These are phyloP conservation scores for Endothia cerciana DNA, from an alignment of 2,329 filamentous ascomycete species.

Conservation along the genomic window DNA sequence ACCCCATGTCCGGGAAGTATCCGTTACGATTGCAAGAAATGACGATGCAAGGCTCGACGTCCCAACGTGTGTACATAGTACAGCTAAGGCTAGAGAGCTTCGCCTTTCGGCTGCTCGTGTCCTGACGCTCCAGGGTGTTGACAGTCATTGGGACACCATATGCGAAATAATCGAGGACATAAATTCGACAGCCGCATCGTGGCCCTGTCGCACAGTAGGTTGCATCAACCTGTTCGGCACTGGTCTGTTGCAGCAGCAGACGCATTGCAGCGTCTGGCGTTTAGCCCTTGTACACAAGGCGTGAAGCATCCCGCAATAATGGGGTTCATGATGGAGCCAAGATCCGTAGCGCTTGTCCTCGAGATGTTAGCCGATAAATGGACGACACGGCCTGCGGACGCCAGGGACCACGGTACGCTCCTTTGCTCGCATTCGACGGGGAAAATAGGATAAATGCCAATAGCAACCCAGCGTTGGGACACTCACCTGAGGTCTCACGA, in stretches of 20 bases:
- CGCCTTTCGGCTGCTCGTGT: background rate
- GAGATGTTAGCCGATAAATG: background rate
- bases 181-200: background rate
- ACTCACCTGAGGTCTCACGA: background rate
- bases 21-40: slow-evolving; percentile 15
- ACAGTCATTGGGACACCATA: background rate
- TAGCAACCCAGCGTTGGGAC: background rate
- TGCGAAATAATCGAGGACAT: background rate
- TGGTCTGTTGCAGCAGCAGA: background rate
- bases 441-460: slow-evolving; percentile 1
- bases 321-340: background rate
- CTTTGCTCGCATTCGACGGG: background rate
- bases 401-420: slow-evolving; percentile 4
- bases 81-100: background rate
- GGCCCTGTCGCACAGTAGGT: background rate
- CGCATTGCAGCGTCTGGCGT: slow-evolving; percentile 5
- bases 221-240: background rate
- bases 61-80: slow-evolving; percentile 6
- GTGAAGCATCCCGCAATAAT: background rate
- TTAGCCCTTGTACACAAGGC: background rate
- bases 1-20: slow-evolving; percentile 15
- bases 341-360: background rate
- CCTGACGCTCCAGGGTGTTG: background rate
- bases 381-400: background rate
- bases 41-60: slow-evolving; percentile 23